These are phyloP conservation scores for Candida schatavii DNA, from an alignment of 805 yeast species.

Conservation along the genomic window DNA sequence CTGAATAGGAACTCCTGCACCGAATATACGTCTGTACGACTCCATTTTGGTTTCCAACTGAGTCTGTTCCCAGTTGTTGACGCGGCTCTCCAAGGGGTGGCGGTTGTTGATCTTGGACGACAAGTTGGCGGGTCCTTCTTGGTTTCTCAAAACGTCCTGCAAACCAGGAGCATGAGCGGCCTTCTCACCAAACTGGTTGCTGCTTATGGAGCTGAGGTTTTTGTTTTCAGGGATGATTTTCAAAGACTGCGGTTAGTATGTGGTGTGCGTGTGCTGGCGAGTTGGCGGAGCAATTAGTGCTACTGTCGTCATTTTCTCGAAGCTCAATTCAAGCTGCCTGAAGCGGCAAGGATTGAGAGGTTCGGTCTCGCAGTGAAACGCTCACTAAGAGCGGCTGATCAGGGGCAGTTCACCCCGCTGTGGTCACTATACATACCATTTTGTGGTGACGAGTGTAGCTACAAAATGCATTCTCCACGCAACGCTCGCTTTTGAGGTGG, in stretches of 20 bases:
- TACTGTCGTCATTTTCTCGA: too few relatives aligned
- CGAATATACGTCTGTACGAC: constrained; percentile 77
- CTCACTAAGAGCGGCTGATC: too few relatives aligned
- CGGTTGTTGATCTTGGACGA: constrained; percentile 66
- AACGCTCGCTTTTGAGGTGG: too few relatives aligned
- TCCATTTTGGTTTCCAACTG: constrained; percentile 71
- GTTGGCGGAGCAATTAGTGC: too few relatives aligned
- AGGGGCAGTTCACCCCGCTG: too few relatives aligned
- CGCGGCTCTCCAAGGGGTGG: constrained; percentile 82
- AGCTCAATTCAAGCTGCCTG: too few relatives aligned
- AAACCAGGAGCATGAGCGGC: constrained; percentile 69
- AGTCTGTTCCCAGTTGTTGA: constrained; percentile 76
- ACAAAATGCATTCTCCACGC: too few relatives aligned
- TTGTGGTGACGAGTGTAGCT: too few relatives aligned
- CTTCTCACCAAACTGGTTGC: constrained; percentile 49
- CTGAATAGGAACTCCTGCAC: constrained; percentile 91
- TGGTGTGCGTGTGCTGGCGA: background rate
- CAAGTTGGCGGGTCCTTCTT: constrained; percentile 59
- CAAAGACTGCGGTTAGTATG: constrained; percentile 33
- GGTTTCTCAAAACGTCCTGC: constrained; percentile 65
- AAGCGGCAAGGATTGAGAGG: too few relatives aligned
- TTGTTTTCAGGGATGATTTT: constrained; percentile 55
- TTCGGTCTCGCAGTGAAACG: too few relatives aligned
- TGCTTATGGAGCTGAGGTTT: constrained; percentile 46
- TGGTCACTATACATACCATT: too few relatives aligned